Base-by-base conservation (phyloP, 192 early-diverging fungal species). In the Kickxella alabastrina region DNA sequence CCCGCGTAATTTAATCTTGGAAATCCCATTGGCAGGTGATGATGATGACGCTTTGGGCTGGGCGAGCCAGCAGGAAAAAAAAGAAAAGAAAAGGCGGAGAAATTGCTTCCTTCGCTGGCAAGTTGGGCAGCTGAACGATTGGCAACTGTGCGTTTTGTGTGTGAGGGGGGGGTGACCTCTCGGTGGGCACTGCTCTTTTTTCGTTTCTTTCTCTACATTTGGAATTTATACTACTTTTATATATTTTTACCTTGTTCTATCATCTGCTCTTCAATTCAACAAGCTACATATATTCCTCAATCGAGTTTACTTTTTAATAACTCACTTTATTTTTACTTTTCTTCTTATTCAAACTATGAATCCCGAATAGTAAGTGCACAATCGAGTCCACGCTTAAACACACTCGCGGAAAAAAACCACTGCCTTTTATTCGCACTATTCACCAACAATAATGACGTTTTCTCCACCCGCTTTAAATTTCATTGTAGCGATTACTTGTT, bases 401-500 rank as follows among this genome's bases (percentile, higher is more conserved):
- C n/a, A n/a, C n/a, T n/a, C n/a, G n/a, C n/a, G n/a, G n/a, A n/a
- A n/a, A n/a, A n/a, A n/a, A n/a, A n/a, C n/a, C n/a, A n/a, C n/a
- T n/a, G n/a, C n/a, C n/a, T n/a, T n/a, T n/a, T n/a, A n/a, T n/a
- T n/a, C n/a, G n/a, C n/a, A n/a, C n/a, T n/a, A n/a, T n/a, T n/a
- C n/a, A n/a, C n/a, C n/a, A n/a, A n/a, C n/a, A n/a, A n/a, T n/a
- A n/a, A n/a, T n/a, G n/a, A n/a, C n/a, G n/a, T n/a, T n/a, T n/a
- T n/a, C n/a, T n/a, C n/a, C n/a, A n/a, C n/a, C n/a, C n/a, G n/a
- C n/a, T n/a, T n/a, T n/a, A n/a, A n/a, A n/a, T n/a, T n/a, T n/a
- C 31, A 12, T 6, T 57, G 44, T 74, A 95, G 92, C 85, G 95
- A 98, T 58, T 98, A 98, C 69, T 83, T 97, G 52, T 98, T 98